phyloP scores from a whole-genome alignment of 176 grass and related monocot genomes.

The Calamus simplicifolius region DNA sequence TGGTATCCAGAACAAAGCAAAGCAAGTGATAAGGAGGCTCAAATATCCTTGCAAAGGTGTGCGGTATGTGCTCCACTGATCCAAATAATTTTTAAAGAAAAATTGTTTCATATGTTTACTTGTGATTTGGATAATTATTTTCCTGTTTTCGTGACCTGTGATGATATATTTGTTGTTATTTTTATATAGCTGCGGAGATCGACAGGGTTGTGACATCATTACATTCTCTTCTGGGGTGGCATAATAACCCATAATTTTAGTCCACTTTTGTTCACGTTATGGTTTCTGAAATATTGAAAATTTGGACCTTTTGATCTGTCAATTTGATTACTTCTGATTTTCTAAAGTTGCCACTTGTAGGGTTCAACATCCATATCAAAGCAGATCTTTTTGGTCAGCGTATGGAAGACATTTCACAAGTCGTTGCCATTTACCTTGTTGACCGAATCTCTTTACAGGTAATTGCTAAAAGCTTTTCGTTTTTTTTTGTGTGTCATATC shows the following conservation, averaged over 20 bases:
- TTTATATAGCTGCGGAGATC: too few relatives aligned
- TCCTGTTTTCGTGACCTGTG: too few relatives aligned
- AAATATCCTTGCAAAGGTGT: constrained; percentile 78
- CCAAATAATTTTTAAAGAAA: neutral
- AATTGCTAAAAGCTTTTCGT: neutral
- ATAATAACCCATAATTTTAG: too few relatives aligned
- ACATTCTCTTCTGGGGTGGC: too few relatives aligned
- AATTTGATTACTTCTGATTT: neutral
- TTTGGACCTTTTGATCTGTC: neutral
- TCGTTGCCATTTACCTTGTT: constrained; percentile 65
- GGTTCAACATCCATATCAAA: constrained; percentile 81
- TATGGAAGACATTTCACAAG: constrained; percentile 29
- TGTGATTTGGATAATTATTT: neutral
- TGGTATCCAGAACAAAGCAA: constrained; percentile 39
- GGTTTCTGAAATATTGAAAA: too few relatives aligned
- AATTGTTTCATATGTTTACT: too few relatives aligned
- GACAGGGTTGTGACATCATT: too few relatives aligned
- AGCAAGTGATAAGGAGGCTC: constrained; percentile 55
- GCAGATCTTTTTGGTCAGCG: constrained; percentile 77
- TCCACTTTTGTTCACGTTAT: too few relatives aligned
- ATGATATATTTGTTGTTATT: too few relatives aligned
- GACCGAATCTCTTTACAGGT: constrained; percentile 91
- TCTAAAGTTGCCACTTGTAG: constrained; percentile 17
- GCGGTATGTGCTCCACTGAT: constrained; percentile 37
- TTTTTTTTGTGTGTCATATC: constrained; percentile 2